These are phyloP conservation scores for Tubosaeta brunneosetosa DNA, from an alignment of 768 basidiomycete species.

Conservation along the genomic window DNA sequence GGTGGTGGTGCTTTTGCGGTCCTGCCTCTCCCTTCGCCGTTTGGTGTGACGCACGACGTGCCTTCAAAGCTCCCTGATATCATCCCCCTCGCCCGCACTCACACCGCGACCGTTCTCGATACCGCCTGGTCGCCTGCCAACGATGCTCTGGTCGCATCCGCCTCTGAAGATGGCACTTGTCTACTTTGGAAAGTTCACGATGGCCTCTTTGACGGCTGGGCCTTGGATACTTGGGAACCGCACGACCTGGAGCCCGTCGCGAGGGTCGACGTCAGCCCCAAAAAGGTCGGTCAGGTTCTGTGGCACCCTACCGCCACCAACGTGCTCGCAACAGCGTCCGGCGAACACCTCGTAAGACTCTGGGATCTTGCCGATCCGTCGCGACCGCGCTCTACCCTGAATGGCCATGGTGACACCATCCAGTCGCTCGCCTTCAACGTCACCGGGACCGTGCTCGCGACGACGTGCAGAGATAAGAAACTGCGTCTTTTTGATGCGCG, in stretches of 20 bases:
- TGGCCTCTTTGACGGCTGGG: constrained; percentile 76
- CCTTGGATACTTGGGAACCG: constrained; percentile 75
- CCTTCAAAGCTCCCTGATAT: constrained; percentile 86
- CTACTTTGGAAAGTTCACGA: constrained; percentile 85
- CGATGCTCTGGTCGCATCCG: constrained; percentile 86
- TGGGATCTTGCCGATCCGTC: constrained; percentile 86
- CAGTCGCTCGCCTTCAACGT: constrained; percentile 81
- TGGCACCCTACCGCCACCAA: constrained; percentile 91
- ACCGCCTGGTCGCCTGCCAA: constrained; percentile 97
- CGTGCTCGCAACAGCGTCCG: constrained; percentile 75
- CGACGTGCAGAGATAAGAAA: constrained; percentile 92
- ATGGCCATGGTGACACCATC: constrained; percentile 82
- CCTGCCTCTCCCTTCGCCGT: constrained; percentile 78
- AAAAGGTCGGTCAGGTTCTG: constrained; percentile 90
- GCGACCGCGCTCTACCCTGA: constrained; percentile 52
- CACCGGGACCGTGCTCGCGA: constrained; percentile 76
- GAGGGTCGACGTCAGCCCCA: constrained; percentile 69
- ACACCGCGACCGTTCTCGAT: constrained; percentile 83
- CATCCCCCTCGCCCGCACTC: constrained; percentile 85
- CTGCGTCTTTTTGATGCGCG: constrained; percentile 90
- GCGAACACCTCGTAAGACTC: constrained; percentile 83
- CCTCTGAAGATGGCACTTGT: constrained; percentile 90
- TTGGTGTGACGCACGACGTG: constrained; percentile 46
- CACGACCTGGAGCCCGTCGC: constrained; percentile 82
- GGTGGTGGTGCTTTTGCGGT: constrained; percentile 95